Percentiles rank a stretch among this genome's conserved stretches.
These are phyloP conservation scores for Lactarius trivialis DNA, from an alignment of 768 basidiomycete species.

Conservation along the genomic window DNA sequence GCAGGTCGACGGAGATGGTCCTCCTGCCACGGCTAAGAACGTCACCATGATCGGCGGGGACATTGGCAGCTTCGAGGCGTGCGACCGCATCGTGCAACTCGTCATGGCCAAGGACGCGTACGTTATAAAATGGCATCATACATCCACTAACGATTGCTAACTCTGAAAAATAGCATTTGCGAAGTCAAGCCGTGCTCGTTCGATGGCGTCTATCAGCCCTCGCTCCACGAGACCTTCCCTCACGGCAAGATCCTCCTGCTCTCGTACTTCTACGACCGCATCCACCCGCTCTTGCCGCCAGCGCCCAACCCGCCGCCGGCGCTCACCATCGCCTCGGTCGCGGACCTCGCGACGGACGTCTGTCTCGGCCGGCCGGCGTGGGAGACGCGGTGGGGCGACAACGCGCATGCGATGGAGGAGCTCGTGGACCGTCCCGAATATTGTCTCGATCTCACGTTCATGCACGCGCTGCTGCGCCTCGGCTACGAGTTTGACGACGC, in stretches of 20 bases:
- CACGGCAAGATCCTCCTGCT: conserved; percentile 82
- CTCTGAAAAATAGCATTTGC: conserved; percentile 52
- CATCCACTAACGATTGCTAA: not conserved
- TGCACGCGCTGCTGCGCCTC: conserved; percentile 78
- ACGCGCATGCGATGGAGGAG: conserved; percentile 52
- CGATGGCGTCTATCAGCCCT: conserved; percentile 95
- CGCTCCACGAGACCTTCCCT: conserved; percentile 81
- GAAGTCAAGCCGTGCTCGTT: conserved; percentile 93
- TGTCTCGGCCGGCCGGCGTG: conserved; percentile 65
- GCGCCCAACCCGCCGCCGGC: conserved; percentile 25
- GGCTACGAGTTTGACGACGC: conserved; percentile 84
- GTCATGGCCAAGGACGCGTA: conserved; percentile 94
- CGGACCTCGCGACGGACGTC: conserved; percentile 57
- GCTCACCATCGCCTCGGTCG: conserved; percentile 47
- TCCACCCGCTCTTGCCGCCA: conserved; percentile 61
- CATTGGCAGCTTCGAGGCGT: conserved; percentile 79
- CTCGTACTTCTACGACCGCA: conserved; percentile 97
- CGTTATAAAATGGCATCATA: not conserved
- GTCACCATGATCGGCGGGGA: conserved; percentile 85
- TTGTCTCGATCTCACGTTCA: conserved; percentile 94
- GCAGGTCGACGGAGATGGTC: conserved; percentile 47
- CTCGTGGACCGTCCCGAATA: conserved; percentile 83
- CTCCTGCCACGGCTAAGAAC: conserved; percentile 36
- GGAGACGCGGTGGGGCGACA: conserved; percentile 41
- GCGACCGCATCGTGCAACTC: conserved; percentile 74